phyloP scores from a whole-genome alignment of 1,139 yeast genomes.

The Pichiaceae sp. region DNA sequence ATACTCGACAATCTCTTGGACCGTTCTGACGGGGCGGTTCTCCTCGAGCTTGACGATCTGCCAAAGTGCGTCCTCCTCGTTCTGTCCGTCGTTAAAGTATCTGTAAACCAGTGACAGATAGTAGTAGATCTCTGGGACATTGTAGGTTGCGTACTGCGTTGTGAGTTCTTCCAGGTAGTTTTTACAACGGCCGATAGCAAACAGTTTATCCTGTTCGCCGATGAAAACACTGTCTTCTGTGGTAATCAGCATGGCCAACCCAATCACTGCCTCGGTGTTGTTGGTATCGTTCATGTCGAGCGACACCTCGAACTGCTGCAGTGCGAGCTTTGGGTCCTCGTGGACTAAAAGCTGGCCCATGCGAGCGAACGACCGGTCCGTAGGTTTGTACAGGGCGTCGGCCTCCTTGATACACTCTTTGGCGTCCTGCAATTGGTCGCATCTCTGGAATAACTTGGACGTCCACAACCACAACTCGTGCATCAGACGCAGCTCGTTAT shows the following conservation, averaged over 20 bases:
- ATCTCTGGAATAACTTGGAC: conserved; percentile 53
- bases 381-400: conserved; percentile 42
- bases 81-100: conserved; percentile 44
- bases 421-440: conserved; percentile 50
- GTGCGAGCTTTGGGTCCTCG: conserved; percentile 37
- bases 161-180: conserved; percentile 56
- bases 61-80: conserved; percentile 52
- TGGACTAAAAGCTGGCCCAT: conserved; percentile 41
- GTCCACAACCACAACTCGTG: conserved; percentile 62
- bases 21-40: conserved; percentile 47
- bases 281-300: conserved; percentile 39
- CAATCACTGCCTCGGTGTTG: conserved; percentile 55
- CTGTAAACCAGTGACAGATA: conserved; percentile 61
- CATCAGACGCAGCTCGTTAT: not conserved
- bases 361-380: conserved; percentile 43
- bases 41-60: conserved; percentile 64
- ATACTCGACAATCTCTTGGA: not conserved
- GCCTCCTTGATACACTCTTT: conserved; percentile 73
- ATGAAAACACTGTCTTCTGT: conserved; percentile 23
- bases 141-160: conserved; percentile 41
- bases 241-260: conserved; percentile 52
- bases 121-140: conserved; percentile 68
- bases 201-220: conserved; percentile 45
- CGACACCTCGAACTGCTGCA: conserved; percentile 63
- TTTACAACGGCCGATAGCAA: conserved; percentile 60